These are phyloP conservation scores for Mortierella sp. DNA, from an alignment of 371 early-diverging fungal species.

Conservation along the genomic window DNA sequence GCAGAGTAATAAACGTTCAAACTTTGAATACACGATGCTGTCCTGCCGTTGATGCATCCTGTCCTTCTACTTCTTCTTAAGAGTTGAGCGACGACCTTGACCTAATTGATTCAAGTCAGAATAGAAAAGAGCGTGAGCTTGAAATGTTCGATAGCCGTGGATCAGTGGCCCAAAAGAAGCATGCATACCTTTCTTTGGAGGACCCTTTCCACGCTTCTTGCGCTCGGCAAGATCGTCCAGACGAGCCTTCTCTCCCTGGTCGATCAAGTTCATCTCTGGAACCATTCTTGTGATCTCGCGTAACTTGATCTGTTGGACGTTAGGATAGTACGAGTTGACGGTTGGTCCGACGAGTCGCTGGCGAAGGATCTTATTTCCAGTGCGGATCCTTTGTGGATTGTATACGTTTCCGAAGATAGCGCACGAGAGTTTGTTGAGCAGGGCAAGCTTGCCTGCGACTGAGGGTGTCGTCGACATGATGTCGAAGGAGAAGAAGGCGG, in stretches of 20 bases:
- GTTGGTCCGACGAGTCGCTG: slow-evolving; percentile 74
- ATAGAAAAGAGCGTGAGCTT: neutral
- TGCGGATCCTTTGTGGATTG: slow-evolving; percentile 77
- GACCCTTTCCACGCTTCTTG: slow-evolving; percentile 84
- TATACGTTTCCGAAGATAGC: slow-evolving; percentile 76
- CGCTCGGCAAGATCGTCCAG: slow-evolving; percentile 74
- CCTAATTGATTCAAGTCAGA: slow-evolving; percentile 47
- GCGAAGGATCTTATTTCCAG: slow-evolving; percentile 79
- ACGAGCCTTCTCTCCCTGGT: slow-evolving; percentile 74
- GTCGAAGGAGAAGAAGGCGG: neutral
- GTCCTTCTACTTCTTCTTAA: slow-evolving; percentile 64
- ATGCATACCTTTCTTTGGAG: slow-evolving; percentile 80
- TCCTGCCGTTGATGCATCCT: too few relatives aligned
- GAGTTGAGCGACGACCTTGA: slow-evolving; percentile 70
- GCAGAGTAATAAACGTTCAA: too few relatives aligned
- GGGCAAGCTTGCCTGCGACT: slow-evolving; percentile 49
- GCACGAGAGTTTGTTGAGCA: slow-evolving; percentile 71
- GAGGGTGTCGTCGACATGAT: slow-evolving; percentile 21
- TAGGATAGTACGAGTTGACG: slow-evolving; percentile 75
- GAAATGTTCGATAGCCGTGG: too few relatives aligned
- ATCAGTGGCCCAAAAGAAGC: too few relatives aligned
- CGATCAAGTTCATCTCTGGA: slow-evolving; percentile 68
- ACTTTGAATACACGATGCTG: too few relatives aligned
- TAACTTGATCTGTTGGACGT: slow-evolving; percentile 63
- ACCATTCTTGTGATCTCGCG: slow-evolving; percentile 69